These are phyloP conservation scores for Anethum foeniculum DNA, from an alignment of 140 eudicot species.

Conservation along the genomic window DNA sequence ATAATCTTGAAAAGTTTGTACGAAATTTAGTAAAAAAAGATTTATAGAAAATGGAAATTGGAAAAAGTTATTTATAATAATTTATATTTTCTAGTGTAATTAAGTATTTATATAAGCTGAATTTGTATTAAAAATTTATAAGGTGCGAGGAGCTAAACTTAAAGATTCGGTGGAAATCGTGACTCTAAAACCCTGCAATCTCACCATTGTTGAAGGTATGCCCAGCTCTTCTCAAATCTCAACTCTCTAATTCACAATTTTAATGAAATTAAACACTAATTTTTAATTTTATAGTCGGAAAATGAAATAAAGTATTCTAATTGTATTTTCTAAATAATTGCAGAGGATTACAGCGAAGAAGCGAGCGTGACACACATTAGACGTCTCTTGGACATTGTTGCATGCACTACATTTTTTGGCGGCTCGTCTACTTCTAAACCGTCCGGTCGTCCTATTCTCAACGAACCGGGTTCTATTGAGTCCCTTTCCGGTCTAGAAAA, in stretches of 20 bases:
- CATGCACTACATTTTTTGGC: constrained; percentile 77
- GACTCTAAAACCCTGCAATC: constrained; percentile 71
- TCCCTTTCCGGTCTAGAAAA: constrained; percentile 3
- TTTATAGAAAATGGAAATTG: no score
- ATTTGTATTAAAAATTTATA: background rate
- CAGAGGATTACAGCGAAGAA: constrained; percentile 75
- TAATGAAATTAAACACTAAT: background rate
- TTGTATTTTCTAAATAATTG: no score
- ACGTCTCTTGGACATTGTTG: constrained; percentile 84
- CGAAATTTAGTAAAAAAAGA: no score
- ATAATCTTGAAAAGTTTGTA: no score
- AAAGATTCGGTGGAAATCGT: constrained; percentile 69
- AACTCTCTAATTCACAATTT: background rate
- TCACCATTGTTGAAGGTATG: constrained; percentile 95
- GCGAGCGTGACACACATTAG: constrained; percentile 73
- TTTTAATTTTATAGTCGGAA: no score
- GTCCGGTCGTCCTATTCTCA: constrained; percentile 24
- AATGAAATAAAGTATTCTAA: no score
- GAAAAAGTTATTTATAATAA: no score
- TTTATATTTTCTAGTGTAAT: no score
- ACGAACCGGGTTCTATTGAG: constrained; percentile 29
- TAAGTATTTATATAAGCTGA: background rate
- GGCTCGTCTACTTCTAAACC: constrained; percentile 29
- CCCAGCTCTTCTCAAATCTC: background rate
- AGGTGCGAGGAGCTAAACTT: constrained; percentile 71